Percentiles rank a stretch among this genome's conserved stretches.
Evolutionary conservation across 352 stramenopile genomes (phyloP).

Genomic region (Globisporangium rhizosaccharum): DNA sequence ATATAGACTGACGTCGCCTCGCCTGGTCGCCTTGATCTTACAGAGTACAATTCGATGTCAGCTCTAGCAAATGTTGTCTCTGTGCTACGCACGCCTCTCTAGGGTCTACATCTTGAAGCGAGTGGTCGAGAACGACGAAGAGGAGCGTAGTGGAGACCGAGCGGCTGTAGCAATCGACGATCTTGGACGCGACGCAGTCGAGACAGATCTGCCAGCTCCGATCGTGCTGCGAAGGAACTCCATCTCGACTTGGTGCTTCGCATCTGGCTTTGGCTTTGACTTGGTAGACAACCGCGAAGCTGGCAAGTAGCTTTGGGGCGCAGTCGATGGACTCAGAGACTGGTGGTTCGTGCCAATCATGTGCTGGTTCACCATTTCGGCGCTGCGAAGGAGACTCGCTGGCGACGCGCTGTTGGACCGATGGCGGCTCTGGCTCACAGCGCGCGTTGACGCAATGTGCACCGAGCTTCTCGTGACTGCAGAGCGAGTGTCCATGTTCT

Average conservation of each 20-base stretch:
- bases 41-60: too few relatives aligned
- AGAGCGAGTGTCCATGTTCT: background rate
- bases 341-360: slow-evolving; percentile 2
- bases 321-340: background rate
- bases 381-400: slow-evolving; percentile 21
- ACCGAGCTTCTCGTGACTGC: background rate
- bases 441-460: background rate
- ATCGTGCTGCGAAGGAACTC: slow-evolving; percentile 38
- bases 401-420: slow-evolving; percentile 1
- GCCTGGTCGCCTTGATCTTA: too few relatives aligned
- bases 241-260: slow-evolving; percentile 40
- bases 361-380: slow-evolving; percentile 35
- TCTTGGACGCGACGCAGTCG: background rate
- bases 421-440: background rate
- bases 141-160: slow-evolving; percentile 4
- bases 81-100: too few relatives aligned
- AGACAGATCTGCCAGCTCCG: background rate
- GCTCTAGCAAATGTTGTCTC: too few relatives aligned
- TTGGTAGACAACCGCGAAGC: background rate
- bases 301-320: background rate
- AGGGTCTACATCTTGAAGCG: too few relatives aligned
- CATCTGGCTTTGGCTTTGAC: slow-evolving; percentile 4
- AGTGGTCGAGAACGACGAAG: background rate
- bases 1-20: too few relatives aligned
- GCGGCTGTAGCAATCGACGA: background rate